These are phyloP conservation scores for Schizophyllum commune DNA, from an alignment of 1,284 basidiomycete species.

Conservation along the genomic window DNA sequence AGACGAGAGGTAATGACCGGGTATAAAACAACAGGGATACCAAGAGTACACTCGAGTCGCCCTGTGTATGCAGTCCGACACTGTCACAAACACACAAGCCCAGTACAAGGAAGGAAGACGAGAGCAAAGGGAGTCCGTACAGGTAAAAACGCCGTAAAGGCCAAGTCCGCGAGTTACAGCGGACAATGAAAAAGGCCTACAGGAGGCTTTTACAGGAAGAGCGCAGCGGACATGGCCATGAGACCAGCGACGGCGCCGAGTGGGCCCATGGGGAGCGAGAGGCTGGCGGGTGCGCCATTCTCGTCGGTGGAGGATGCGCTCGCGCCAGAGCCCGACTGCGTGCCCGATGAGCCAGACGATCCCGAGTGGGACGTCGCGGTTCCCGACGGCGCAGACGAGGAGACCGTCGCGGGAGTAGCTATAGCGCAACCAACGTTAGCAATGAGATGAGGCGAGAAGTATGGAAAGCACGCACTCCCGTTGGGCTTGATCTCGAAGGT, in stretches of 20 bases:
- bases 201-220: background rate
- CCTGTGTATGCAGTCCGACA: background rate
- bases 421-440: background rate
- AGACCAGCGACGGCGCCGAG: background rate
- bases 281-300: background rate
- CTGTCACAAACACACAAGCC: background rate
- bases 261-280: background rate
- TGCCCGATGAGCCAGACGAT: background rate
- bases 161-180: background rate
- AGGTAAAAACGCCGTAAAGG: background rate
- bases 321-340: background rate
- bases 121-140: background rate
- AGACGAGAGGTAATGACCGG: background rate
- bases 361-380: background rate
- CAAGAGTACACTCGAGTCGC: background rate
- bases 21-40: background rate
- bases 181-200: too few relatives aligned
- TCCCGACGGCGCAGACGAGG: background rate
- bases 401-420: background rate
- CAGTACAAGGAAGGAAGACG: background rate
- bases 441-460: background rate
- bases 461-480: background rate
- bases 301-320: background rate
- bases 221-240: background rate
- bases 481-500: background rate